Percentiles rank a stretch among this genome's conserved stretches.
Evolutionary conservation across 768 basidiomycete species (phyloP).

Genomic region (Suillus hirtellus): DNA sequence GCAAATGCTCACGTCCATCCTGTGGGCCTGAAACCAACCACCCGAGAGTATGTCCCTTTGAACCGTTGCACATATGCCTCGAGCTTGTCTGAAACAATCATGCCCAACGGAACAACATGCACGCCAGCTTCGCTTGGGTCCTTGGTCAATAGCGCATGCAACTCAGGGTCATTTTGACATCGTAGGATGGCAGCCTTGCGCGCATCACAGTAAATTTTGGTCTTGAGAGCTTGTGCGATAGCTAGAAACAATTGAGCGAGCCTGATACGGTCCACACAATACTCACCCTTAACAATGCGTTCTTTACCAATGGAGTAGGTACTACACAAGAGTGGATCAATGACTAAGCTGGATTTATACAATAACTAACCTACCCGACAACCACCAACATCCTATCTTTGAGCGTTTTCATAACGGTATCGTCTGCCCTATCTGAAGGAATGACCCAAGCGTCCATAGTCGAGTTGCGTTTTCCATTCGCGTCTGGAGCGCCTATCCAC

Average conservation of each 20-base stretch:
- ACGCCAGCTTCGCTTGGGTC: conserved; percentile 79
- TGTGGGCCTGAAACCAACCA: conserved; percentile 87
- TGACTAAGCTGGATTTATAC: background rate
- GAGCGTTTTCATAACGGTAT: conserved; percentile 38
- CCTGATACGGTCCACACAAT: background rate
- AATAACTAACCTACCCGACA: conserved; percentile 56
- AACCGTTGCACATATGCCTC: conserved; percentile 75
- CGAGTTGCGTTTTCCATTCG: conserved; percentile 26
- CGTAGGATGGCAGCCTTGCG: conserved; percentile 81
- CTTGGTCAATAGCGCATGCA: conserved; percentile 73
- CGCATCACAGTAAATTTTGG: conserved; percentile 87
- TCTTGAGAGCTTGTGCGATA: conserved; percentile 76
- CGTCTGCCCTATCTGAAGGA: conserved; percentile 21
- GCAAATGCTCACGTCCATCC: conserved; percentile 84
- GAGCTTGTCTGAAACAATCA: conserved; percentile 76
- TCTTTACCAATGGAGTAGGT: conserved; percentile 99
- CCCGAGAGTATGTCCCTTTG: conserved; percentile 66
- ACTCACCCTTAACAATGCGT: conserved; percentile 88
- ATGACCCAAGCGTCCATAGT: conserved; percentile 57
- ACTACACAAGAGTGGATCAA: conserved; percentile 38
- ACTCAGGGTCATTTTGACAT: conserved; percentile 82
- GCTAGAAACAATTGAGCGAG: conserved; percentile 43
- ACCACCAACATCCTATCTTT: conserved; percentile 54
- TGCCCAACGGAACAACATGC: conserved; percentile 79
- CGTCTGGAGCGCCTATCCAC: conserved; percentile 27